A percentile compares a stretch with the other conserved stretches of the same genome.
phyloP scores from a whole-genome alignment of 306 rosid species.

The Spatholobus suberectus region DNA sequence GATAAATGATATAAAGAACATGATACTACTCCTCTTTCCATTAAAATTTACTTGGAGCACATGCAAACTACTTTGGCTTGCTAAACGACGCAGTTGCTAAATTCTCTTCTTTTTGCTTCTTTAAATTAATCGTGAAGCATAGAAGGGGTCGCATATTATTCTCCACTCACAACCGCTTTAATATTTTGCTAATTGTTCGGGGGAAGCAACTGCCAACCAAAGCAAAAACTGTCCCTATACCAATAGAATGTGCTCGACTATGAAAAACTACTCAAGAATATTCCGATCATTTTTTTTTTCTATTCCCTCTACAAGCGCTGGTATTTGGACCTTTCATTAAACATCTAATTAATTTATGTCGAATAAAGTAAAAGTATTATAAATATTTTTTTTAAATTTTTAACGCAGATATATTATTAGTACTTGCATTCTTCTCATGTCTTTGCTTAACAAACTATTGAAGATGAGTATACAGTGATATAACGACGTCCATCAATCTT shows the following conservation, averaged over 20 bases:
- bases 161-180: slow-evolving; percentile 57
- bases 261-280: slow-evolving; percentile 60
- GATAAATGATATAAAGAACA: slow-evolving; percentile 36
- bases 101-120: slow-evolving; percentile 36
- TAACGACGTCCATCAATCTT: not conserved
- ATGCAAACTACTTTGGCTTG: slow-evolving; percentile 59
- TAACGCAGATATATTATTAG: not conserved
- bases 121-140: slow-evolving; percentile 30
- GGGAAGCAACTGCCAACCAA: slow-evolving; percentile 48
- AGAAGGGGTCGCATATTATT: slow-evolving; percentile 61
- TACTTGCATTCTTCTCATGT: not conserved
- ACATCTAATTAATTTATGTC: too few relatives aligned
- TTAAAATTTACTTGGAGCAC: slow-evolving; percentile 50
- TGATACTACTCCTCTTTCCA: not conserved
- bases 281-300: slow-evolving; percentile 1
- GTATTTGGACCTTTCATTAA: not conserved
- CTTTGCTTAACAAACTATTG: not conserved
- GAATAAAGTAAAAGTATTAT: too few relatives aligned
- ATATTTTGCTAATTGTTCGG: slow-evolving; percentile 34
- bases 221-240: slow-evolving; percentile 40
- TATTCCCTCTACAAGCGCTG: too few relatives aligned
- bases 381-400: too few relatives aligned
- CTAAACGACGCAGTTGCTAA: slow-evolving; percentile 45
- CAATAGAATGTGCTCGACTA: slow-evolving; percentile 43
- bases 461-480: not conserved